A percentile compares a stretch with the other conserved stretches of the same genome.
Conservation (phyloP, 108 stramenopile species). For the Pseudonitzschia multiseries region DNA sequence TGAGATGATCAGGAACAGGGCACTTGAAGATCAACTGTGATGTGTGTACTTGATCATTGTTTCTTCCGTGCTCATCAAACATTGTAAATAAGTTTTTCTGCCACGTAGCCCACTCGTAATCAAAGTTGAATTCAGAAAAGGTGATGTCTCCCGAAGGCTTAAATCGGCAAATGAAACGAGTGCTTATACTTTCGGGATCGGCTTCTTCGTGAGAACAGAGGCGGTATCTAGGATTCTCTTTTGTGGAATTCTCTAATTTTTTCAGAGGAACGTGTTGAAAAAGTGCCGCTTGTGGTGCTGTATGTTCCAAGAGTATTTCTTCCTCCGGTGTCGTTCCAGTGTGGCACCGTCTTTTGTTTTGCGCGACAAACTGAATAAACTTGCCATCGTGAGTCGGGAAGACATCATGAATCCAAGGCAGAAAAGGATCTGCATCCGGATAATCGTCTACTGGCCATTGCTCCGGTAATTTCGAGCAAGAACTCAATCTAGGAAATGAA, state of each 20-base stretch:
- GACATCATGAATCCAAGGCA: conserved; percentile 93
- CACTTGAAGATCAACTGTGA: conserved; percentile 81
- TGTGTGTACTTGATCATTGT: conserved; percentile 74
- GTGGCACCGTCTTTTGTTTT: conserved; percentile 79
- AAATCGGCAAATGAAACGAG: conserved; percentile 88
- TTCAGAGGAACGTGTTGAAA: conserved; percentile 80
- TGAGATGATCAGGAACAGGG: conserved; percentile 64
- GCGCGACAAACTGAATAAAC: conserved; percentile 81
- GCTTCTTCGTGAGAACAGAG: conserved; percentile 78
- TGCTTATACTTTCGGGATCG: conserved; percentile 75
- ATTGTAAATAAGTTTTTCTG: conserved; percentile 57
- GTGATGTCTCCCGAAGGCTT: conserved; percentile 60
- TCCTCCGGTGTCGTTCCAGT: conserved; percentile 39
- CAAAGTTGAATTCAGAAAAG: conserved; percentile 58
- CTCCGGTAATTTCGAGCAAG: conserved; percentile 46
- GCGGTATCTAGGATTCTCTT: conserved; percentile 51
- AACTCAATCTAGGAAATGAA: conserved; percentile 29
- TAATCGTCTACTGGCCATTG: conserved; percentile 72
- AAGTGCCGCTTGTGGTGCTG: conserved; percentile 71
- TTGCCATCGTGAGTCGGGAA: conserved; percentile 81
- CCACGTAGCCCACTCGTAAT: conserved; percentile 78
- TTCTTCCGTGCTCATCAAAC: conserved; percentile 62
- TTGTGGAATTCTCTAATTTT: conserved; percentile 41
- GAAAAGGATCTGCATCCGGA: conserved; percentile 79
- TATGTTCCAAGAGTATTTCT: conserved; percentile 35